These are phyloP conservation scores for Panicum miliaceum DNA, from an alignment of 176 grass and related monocot species.

Conservation along the genomic window DNA sequence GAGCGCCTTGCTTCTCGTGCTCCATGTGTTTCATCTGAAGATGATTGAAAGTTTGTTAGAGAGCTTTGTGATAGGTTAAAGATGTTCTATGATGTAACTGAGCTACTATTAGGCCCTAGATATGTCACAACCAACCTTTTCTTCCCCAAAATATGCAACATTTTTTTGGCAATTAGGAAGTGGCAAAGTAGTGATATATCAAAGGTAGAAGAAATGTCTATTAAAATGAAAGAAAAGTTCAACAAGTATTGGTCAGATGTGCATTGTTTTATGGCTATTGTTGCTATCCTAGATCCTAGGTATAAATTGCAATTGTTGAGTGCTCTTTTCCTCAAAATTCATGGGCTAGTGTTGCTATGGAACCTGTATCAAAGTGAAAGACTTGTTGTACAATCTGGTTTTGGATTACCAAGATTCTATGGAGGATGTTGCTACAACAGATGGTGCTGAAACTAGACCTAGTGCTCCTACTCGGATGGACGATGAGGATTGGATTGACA, in stretches of 20 bases:
- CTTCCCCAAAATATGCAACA: too few species aligned
- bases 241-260: not conserved
- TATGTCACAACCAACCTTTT: too few species aligned
- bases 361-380: not conserved
- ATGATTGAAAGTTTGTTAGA: constrained; percentile 25
- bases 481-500: too few species aligned
- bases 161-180: not conserved
- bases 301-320: not conserved
- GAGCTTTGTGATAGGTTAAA: not conserved
- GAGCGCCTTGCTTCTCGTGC: not conserved
- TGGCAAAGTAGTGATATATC: not conserved
- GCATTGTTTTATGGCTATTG: not conserved
- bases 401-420: not conserved
- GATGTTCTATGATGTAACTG: too few species aligned
- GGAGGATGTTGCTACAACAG: not conserved
- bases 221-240: not conserved
- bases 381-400: not conserved
- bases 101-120: too few species aligned
- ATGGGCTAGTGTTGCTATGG: not conserved
- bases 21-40: not conserved
- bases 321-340: not conserved
- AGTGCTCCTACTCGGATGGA: not conserved
- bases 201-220: not conserved
- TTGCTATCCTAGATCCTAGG: not conserved
- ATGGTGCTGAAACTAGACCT: not conserved